Evolutionary conservation across 2,329 filamentous ascomycete species (phyloP), one percentile per base, ranked within the genome.

Genomic region (Hymenoscyphus fraxineus): DNA sequence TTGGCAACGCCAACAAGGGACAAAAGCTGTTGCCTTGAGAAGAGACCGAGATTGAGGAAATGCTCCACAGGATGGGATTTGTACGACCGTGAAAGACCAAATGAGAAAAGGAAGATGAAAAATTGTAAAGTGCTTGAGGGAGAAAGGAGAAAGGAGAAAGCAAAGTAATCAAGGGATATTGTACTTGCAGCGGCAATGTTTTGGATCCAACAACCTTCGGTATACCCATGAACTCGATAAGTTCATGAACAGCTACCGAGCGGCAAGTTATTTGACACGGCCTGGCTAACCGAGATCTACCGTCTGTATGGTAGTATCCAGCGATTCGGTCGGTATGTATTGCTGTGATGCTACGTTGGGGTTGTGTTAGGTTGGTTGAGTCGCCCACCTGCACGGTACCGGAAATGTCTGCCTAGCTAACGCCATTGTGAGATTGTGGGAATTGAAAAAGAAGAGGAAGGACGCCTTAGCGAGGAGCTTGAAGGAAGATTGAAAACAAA

Each of bases 371-470:
- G 6, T 40, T 59, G 35, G 38, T 22, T 44, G 41, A 40, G 38
- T 15, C 35, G 10, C 35, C 35, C 55, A 58, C 10, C 58, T 59
- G 58, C 58, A 59, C 9, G n/a, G 40, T 32, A 41, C 40, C 27
- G 40, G 15, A 59, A 19, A 47, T 27, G 58, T 59, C 58, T 59
- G 58, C 58, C 58, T 59, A 27, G 27, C 27, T 27, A 47, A 59
- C 27, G 47, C 47, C 47, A 54, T 54, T 19, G 47, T 35, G 35
- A 6, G 35, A 35, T 35, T 35, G 6, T 6, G 35, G 9, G 6
- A 35, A 35, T 35, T 27, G 1, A 27, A 27, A 22, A 51, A 51
- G 3, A 51, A 51, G 9, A 7, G 1, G 22, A 51, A 22, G 6
- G n/a, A 19, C 19, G 27, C 12, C 10, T 19, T 12, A 54, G 12